A percentile compares a stretch with the other conserved stretches of the same genome.
Conservation (phyloP, 805 yeast genomes). For the Saccharomycopsis microspora region DNA sequence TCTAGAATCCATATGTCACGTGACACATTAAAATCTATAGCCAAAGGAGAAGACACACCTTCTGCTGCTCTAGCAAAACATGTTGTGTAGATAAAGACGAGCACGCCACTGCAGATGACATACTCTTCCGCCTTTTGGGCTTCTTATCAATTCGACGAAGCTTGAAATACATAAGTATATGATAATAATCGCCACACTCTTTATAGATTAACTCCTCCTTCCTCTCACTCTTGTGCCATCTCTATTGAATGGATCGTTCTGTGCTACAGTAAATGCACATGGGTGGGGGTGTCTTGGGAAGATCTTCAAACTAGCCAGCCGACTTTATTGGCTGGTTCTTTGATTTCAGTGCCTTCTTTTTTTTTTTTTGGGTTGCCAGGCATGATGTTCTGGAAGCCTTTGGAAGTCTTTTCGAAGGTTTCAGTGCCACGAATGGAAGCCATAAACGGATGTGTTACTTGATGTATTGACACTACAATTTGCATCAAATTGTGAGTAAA, state of each 20-base stretch:
- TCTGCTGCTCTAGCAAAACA: too few relatives aligned
- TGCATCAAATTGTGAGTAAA: not conserved
- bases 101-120: too few relatives aligned
- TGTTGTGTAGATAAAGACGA: too few relatives aligned
- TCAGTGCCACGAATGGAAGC: not conserved
- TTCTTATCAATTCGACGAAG: conserved; percentile 2
- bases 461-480: not conserved
- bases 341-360: not conserved
- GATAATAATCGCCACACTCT: conserved; percentile 13
- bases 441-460: not conserved
- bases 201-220: conserved; percentile 13
- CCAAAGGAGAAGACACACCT: too few relatives aligned
- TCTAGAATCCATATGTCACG: too few relatives aligned
- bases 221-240: conserved; percentile 5
- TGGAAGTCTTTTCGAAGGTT: conserved; percentile 3
- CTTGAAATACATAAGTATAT: conserved; percentile 5
- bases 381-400: conserved; percentile 14
- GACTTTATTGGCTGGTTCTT: not conserved
- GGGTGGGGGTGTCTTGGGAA: conserved; percentile 12
- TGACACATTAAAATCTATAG: too few relatives aligned
- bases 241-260: conserved; percentile 8
- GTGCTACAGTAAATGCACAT: conserved; percentile 10
- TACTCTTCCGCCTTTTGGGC: not conserved
- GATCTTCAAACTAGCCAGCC: conserved; percentile 1
- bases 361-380: not conserved